Evolutionary conservation across 768 basidiomycete species (phyloP).

Genomic region (Rhodosporidiobolus sp.): DNA sequence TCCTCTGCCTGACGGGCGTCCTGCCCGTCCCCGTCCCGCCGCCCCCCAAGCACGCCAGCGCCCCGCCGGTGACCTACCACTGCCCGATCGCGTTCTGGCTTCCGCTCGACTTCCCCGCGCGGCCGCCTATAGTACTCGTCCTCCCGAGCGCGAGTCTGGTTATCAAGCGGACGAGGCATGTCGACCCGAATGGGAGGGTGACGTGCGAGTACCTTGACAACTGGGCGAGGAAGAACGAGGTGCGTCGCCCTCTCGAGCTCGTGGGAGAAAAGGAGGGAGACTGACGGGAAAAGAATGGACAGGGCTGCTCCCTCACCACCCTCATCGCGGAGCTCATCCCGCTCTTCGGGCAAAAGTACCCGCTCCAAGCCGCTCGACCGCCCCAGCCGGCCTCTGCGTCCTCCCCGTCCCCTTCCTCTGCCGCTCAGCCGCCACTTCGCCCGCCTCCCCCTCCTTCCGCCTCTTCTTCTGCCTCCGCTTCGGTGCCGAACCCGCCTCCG

Average conservation of each 20-base stretch:
- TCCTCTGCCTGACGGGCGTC: constrained; percentile 86
- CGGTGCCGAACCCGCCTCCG: constrained; percentile 44
- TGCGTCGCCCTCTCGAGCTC: constrained; percentile 48
- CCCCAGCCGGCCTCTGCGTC: constrained; percentile 32
- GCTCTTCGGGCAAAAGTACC: constrained; percentile 61
- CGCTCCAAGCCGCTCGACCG: constrained; percentile 32
- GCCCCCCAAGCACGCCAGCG: constrained; percentile 55
- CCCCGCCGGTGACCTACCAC: constrained; percentile 62
- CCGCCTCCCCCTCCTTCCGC: constrained; percentile 26
- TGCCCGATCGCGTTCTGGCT: constrained; percentile 91
- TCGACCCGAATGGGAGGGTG: constrained; percentile 78
- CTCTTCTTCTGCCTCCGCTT: constrained; percentile 37
- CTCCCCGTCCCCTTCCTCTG: neutral
- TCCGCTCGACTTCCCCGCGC: constrained; percentile 73
- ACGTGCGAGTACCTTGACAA: constrained; percentile 65
- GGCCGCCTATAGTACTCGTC: constrained; percentile 82
- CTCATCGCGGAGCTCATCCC: constrained; percentile 74
- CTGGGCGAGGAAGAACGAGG: constrained; percentile 83
- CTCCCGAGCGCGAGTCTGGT: constrained; percentile 89
- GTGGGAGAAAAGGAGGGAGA: neutral
- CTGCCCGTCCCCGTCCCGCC: constrained; percentile 82
- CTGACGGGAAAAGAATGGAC: neutral
- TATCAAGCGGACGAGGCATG: constrained; percentile 66
- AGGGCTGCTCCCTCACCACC: constrained; percentile 74
- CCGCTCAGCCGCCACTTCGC: constrained; percentile 24